Evolutionary conservation across 2,329 filamentous ascomycete species (phyloP).

Genomic region (Esteya vermicola): DNA sequence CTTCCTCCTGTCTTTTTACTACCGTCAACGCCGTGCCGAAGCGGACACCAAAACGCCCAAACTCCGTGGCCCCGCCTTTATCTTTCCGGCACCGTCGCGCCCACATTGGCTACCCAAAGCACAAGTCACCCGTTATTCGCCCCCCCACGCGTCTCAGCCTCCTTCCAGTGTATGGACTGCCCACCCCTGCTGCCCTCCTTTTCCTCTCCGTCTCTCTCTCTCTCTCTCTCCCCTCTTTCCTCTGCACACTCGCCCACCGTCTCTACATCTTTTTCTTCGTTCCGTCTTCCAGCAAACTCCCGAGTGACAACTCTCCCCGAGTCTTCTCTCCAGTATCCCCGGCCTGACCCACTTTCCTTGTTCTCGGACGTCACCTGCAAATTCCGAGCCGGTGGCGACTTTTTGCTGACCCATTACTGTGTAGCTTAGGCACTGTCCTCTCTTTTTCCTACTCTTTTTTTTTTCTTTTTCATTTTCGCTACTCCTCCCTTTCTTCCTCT

Average conservation of each 20-base stretch:
- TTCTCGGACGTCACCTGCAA: neutral
- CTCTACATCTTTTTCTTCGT: neutral
- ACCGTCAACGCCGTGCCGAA: too few species aligned
- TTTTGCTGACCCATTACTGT: constrained; percentile 1
- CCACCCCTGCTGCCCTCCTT: too few species aligned
- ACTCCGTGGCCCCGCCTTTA: too few species aligned
- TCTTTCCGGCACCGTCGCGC: too few species aligned
- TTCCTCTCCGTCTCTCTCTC: too few species aligned
- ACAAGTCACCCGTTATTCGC: too few species aligned
- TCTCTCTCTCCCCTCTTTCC: neutral
- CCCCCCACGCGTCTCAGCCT: too few species aligned
- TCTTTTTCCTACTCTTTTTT: neutral
- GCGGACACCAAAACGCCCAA: too few species aligned
- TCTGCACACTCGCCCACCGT: neutral
- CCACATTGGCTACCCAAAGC: too few species aligned
- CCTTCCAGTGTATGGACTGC: too few species aligned
- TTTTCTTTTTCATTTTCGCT: neutral
- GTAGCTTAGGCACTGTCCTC: neutral
- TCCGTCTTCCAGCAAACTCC: neutral
- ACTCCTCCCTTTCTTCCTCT: neutral
- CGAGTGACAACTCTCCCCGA: neutral
- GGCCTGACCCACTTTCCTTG: neutral
- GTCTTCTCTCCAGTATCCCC: neutral
- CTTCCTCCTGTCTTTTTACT: too few species aligned
- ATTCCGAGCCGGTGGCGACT: constrained; percentile 2